These are phyloP conservation scores for Gymnopilus dilepis DNA, from an alignment of 768 basidiomycete species.

Conservation along the genomic window DNA sequence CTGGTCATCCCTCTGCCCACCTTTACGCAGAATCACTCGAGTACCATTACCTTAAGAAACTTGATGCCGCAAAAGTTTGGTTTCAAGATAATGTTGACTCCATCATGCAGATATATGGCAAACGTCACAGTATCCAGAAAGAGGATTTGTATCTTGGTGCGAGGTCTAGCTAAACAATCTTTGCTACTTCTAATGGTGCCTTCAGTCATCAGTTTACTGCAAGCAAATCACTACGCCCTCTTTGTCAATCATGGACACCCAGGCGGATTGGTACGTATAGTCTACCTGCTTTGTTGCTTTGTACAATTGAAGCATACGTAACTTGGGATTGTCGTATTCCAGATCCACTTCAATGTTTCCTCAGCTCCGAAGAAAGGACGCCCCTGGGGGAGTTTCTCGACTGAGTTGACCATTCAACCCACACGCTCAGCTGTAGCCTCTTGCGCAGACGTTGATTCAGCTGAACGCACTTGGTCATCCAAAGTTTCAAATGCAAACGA, in stretches of 20 bases:
- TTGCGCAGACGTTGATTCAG: conserved; percentile 44
- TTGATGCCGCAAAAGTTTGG: conserved; percentile 73
- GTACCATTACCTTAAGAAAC: conserved; percentile 67
- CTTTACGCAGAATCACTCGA: conserved; percentile 72
- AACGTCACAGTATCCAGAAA: conserved; percentile 51
- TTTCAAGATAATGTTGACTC: conserved; percentile 70
- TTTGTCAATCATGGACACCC: conserved; percentile 77
- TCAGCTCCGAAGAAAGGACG: conserved; percentile 53
- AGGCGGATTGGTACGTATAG: conserved; percentile 35
- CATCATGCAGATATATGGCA: conserved; percentile 62
- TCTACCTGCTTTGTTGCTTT: conserved; percentile 12
- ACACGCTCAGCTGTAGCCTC: conserved; percentile 45
- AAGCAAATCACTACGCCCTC: conserved; percentile 72
- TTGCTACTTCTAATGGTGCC: not conserved
- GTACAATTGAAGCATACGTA: not conserved
- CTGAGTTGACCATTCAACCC: conserved; percentile 52
- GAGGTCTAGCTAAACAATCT: conserved; percentile 11
- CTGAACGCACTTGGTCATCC: conserved; percentile 47
- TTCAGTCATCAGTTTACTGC: conserved; percentile 69
- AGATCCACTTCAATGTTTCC: conserved; percentile 77
- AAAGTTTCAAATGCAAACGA: conserved; percentile 53
- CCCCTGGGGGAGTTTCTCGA: conserved; percentile 78
- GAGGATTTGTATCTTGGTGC: conserved; percentile 64
- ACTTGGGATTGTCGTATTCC: not conserved
- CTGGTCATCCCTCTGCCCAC: conserved; percentile 68